Conservation (phyloP, 139 green algal genomes). For the Parachlorella kessleri region DNA sequence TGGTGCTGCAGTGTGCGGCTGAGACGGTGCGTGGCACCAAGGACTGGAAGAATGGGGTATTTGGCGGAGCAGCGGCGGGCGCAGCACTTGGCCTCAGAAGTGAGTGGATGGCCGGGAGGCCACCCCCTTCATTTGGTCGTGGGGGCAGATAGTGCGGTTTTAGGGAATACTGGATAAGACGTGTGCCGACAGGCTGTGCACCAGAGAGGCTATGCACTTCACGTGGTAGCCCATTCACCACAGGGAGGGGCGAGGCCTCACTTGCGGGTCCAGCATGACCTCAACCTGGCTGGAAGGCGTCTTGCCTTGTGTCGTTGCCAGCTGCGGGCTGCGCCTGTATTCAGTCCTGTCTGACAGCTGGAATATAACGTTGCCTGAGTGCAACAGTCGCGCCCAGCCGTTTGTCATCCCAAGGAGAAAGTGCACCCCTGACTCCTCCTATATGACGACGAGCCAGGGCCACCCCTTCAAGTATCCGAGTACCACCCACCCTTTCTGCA, state of each 20-base stretch:
- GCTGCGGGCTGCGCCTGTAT: too few species aligned
- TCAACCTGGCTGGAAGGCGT: background rate
- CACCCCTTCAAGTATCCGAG: background rate
- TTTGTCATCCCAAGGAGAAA: background rate
- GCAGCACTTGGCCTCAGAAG: conserved; percentile 42
- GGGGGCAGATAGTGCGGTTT: too few species aligned
- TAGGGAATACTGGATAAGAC: background rate
- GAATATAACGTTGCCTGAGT: too few species aligned
- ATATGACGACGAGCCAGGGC: background rate
- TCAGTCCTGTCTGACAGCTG: too few species aligned
- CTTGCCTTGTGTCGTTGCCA: background rate
- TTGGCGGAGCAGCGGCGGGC: conserved; percentile 41
- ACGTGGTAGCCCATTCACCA: background rate
- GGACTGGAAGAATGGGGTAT: conserved; percentile 49
- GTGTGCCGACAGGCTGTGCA: background rate
- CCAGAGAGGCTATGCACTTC: too few species aligned
- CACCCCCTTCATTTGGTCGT: background rate
- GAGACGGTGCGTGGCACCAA: conserved; percentile 51
- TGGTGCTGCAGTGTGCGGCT: conserved; percentile 34
- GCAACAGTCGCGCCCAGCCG: too few species aligned
- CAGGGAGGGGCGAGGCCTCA: background rate
- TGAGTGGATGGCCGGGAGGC: background rate
- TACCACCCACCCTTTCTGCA: too few species aligned
- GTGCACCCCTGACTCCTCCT: background rate
- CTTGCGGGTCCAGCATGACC: background rate